Conservation (phyloP, 163 green algal genomes). For the Trebouxiophyceae sp. region DNA sequence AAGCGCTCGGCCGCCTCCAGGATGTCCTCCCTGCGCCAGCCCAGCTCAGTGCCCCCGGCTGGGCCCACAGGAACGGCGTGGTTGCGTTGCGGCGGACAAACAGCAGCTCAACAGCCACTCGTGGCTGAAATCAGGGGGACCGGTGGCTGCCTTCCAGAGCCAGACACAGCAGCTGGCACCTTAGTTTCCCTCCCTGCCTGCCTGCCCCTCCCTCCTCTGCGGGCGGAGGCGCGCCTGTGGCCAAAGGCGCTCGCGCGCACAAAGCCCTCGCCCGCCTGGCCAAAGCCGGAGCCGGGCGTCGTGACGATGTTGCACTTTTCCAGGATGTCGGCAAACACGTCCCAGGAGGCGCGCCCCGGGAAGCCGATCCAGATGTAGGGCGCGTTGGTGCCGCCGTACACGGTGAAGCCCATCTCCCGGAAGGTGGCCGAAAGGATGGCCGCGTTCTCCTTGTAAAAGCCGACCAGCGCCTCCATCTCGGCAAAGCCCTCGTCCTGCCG, state of each 20-base stretch:
- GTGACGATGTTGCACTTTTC: slow-evolving; percentile 96
- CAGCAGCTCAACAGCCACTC: not conserved
- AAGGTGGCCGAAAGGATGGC: slow-evolving; percentile 81
- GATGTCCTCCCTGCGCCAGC: slow-evolving; percentile 69
- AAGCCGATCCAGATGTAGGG: slow-evolving; percentile 99
- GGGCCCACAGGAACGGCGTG: not conserved
- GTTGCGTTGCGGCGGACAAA: too few relatives aligned
- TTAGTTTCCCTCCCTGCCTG: not conserved
- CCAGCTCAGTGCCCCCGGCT: not conserved
- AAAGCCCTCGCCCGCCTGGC: slow-evolving; percentile 94
- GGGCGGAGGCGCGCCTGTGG: slow-evolving; percentile 27
- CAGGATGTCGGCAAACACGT: slow-evolving; percentile 97
- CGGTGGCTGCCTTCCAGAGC: not conserved
- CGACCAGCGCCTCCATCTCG: slow-evolving; percentile 80
- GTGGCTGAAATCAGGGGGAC: not conserved
- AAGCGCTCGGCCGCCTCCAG: slow-evolving; percentile 79
- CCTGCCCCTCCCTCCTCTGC: not conserved
- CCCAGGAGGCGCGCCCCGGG: slow-evolving; percentile 79
- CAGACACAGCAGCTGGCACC: not conserved
- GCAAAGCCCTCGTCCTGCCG: slow-evolving; percentile 67
- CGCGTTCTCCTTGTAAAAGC: slow-evolving; percentile 97
- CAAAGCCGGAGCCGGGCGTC: slow-evolving; percentile 93
- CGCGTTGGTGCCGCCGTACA: slow-evolving; percentile 87
- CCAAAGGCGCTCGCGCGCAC: slow-evolving; percentile 93
- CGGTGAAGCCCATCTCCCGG: slow-evolving; percentile 57